Evolutionary conservation across 805 yeast genomes (phyloP), one percentile per base, ranked within the genome.

Genomic region (Candida maesae): DNA sequence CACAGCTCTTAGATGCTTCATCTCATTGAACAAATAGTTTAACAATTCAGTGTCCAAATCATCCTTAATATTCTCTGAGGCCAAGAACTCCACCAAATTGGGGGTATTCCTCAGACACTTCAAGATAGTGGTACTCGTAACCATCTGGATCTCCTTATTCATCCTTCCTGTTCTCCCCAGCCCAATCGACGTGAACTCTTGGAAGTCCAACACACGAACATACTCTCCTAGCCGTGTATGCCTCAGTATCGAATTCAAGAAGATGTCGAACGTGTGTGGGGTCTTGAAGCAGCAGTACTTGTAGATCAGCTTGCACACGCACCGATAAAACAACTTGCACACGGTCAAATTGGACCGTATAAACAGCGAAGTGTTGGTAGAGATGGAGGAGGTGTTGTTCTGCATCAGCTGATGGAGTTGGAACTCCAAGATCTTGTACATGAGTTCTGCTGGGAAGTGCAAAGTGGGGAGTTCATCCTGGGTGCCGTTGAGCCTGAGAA

Each of bases 71-170:
- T 84, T 83, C 58, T 89, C 97, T 49, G 84, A 77, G 2, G 88
- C 93, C 41, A 88, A 66, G 59, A 90, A 87, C 59, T 89, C 96
- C 10, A 76, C 64, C 37, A 90, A 63, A 49, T 83, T 80, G 0
- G 87, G 84, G 1, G 85, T 80, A 43, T 76, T 60, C 37, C 63
- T 56, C 21, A 89, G 67, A 42, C 87, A 85, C 17, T 76, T 68
- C 34, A 75, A 61, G 18, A 89, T 78, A 3, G 96, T 89, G 20
- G 67, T 65, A 30, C 81, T 70, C 0, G 96, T 89, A 30, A 89
- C 87, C 85, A 86, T 85, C 62, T 89, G 95, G 52, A 89, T 89
- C 62, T 85, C 95, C 61, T 78, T 81, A 64, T 85, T 90, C 95
- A 89, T 89, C 51, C 82, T 74, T 10, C 85, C 87, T 0, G 96